phyloP scores from a whole-genome alignment of 108 stramenopile genomes.

The Bacterosira constricta region DNA sequence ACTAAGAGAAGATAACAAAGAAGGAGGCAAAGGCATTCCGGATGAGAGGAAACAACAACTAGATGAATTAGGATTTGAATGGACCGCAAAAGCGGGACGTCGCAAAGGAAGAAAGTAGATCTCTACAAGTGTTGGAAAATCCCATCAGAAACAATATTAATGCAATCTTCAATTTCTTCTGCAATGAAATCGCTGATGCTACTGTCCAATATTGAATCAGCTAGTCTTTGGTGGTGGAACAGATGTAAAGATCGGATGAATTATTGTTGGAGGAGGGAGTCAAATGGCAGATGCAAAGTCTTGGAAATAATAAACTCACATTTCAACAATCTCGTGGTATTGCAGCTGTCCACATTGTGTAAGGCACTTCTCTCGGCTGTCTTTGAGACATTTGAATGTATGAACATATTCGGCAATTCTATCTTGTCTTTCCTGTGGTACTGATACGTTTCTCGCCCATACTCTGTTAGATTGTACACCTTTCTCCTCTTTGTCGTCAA shows the following conservation, averaged over 20 bases:
- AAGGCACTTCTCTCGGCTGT: background rate
- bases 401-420: background rate
- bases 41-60: background rate
- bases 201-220: background rate
- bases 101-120: too few species aligned
- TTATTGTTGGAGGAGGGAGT: too few species aligned
- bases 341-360: background rate
- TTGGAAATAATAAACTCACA: too few species aligned
- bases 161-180: background rate
- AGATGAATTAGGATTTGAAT: background rate
- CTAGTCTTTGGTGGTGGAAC: too few species aligned
- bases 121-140: too few species aligned
- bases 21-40: background rate
- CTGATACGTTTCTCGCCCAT: background rate
- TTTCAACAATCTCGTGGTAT: background rate
- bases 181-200: background rate
- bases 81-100: too few species aligned
- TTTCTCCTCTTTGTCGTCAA: background rate
- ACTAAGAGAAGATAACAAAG: too few species aligned
- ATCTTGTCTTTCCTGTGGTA: background rate
- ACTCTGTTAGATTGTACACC: background rate
- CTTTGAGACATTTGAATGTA: too few species aligned
- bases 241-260: too few species aligned
- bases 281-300: too few species aligned
- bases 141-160: too few species aligned